Evolutionary conservation across 179 eudicot genomes (phyloP).

Genomic region (Dionaea muscipula): DNA sequence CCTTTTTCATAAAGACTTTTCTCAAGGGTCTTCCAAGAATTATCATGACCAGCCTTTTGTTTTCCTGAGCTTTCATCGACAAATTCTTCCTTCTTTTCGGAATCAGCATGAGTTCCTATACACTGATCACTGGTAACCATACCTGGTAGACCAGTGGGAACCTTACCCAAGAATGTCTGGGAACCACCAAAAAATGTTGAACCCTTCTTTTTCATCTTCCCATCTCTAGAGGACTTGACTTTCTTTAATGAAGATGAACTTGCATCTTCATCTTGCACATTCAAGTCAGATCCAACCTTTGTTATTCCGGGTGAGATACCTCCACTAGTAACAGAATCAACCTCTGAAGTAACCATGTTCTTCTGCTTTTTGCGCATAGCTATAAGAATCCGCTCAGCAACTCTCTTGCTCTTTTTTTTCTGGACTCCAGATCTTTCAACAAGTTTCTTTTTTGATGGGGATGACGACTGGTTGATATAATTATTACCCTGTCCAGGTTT

Average conservation of each 20-base stretch:
- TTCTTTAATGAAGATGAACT: constrained; percentile 34
- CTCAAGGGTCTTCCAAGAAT: constrained; percentile 69
- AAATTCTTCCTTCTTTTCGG: constrained; percentile 51
- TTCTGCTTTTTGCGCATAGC: constrained; percentile 66
- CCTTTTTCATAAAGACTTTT: constrained; percentile 81
- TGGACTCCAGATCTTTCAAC: constrained; percentile 35
- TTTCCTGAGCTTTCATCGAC: constrained; percentile 56
- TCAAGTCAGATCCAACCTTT: constrained; percentile 35
- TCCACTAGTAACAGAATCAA: constrained; percentile 46
- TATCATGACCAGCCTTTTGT: constrained; percentile 35
- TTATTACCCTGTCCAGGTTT: constrained; percentile 33
- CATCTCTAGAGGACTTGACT: constrained; percentile 26
- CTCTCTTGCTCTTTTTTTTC: constrained; percentile 52
- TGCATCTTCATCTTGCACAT: constrained; percentile 36
- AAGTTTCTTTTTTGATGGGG: constrained; percentile 30
- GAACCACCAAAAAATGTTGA: constrained; percentile 20
- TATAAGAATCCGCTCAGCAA: constrained; percentile 53
- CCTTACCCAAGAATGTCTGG: constrained; percentile 29
- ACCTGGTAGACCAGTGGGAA: constrained; percentile 23
- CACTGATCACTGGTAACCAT: constrained; percentile 20
- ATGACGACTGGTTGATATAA: constrained; percentile 22
- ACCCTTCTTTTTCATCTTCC: constrained; percentile 38
- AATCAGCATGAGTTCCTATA: constrained; percentile 23
- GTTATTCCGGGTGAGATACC: constrained; percentile 34
- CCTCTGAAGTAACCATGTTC: constrained; percentile 45